Conservation (phyloP, 192 early-diverging fungal genomes). For the Backusella macrospora region DNA sequence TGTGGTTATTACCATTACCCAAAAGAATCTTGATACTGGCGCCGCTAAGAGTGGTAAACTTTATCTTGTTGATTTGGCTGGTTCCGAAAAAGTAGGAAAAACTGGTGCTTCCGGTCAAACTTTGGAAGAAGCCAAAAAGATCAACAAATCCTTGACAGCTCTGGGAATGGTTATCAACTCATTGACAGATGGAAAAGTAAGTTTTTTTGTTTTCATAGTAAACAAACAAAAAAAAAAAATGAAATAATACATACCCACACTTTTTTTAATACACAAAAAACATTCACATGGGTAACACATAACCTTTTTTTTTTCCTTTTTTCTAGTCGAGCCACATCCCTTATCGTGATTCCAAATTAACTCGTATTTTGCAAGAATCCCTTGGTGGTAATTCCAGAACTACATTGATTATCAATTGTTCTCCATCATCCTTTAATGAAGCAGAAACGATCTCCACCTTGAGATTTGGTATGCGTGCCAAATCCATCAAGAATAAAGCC, state of each 20-base stretch:
- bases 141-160: constrained; percentile 97
- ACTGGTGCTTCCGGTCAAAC: constrained; percentile 97
- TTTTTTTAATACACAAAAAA: neutral
- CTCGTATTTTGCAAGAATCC: constrained; percentile 99
- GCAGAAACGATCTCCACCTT: constrained; percentile 93
- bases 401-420: constrained; percentile 98
- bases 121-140: constrained; percentile 99
- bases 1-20: constrained; percentile 92
- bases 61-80: constrained; percentile 98
- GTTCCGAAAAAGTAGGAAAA: constrained; percentile 98
- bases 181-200: constrained; percentile 95
- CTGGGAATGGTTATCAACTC: constrained; percentile 99
- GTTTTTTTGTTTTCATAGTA: constrained; percentile 5
- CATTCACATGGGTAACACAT: constrained; percentile 3
- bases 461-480: constrained; percentile 97
- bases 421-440: constrained; percentile 97
- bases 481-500: constrained; percentile 99
- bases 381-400: constrained; percentile 99
- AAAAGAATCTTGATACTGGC: constrained; percentile 91
- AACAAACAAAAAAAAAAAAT: neutral
- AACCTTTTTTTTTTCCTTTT: neutral
- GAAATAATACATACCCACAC: neutral
- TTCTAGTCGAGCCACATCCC: constrained; percentile 91
- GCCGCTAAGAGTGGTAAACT: constrained; percentile 90
- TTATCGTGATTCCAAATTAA: constrained; percentile 98